Percentiles rank a stretch among this genome's conserved stretches.
Conservation (phyloP, 2,329 filamentous ascomycete species). For the Aspergillus persii region DNA sequence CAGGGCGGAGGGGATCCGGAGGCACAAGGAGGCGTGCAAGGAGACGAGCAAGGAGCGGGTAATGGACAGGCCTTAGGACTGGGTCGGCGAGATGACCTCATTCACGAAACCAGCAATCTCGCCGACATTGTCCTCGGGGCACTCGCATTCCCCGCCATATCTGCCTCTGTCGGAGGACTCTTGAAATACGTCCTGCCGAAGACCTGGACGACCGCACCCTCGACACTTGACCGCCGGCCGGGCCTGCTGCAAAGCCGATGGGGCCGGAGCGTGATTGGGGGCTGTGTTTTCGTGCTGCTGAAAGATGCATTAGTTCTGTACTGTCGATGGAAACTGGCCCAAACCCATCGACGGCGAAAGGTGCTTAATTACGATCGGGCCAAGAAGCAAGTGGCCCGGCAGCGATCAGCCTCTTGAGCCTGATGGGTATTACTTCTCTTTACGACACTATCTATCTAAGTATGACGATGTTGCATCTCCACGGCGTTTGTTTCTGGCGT, state of each 20-base stretch:
- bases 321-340: constrained; percentile 50
- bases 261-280: constrained; percentile 85
- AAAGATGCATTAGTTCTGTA: constrained; percentile 67
- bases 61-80: constrained; percentile 29
- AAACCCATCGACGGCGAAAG: constrained; percentile 46
- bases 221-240: constrained; percentile 44
- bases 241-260: constrained; percentile 79
- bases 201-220: constrained; percentile 58
- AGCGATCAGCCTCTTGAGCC: constrained; percentile 11
- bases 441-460: constrained; percentile 11
- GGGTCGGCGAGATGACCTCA: constrained; percentile 47
- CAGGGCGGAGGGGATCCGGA: constrained; percentile 21
- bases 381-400: constrained; percentile 34
- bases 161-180: constrained; percentile 72
- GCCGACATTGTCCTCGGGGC: constrained; percentile 64
- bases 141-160: constrained; percentile 78
- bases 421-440: background rate
- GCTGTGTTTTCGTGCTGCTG: constrained; percentile 81
- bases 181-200: constrained; percentile 67
- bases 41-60: constrained; percentile 22
- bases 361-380: constrained; percentile 47
- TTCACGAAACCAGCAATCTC: constrained; percentile 54
- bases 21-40: constrained; percentile 21
- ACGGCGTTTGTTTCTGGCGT: constrained; percentile 16
- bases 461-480: constrained; percentile 17